These are phyloP conservation scores for Kwoniella sp. DNA, from an alignment of 768 basidiomycete species.

Conservation along the genomic window DNA sequence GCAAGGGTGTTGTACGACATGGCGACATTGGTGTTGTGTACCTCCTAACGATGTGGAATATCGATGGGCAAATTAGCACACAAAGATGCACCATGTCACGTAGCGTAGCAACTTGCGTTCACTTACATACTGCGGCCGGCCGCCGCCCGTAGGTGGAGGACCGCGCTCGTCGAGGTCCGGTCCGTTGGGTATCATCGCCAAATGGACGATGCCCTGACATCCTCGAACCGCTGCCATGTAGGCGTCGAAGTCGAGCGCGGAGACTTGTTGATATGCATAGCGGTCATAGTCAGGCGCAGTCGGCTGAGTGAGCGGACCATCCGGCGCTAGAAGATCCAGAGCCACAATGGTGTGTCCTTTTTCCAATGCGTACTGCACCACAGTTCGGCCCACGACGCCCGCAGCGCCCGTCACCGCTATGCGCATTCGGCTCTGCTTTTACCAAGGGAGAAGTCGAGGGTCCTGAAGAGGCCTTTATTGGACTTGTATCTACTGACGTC, in stretches of 20 bases:
- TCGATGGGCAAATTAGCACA: neutral
- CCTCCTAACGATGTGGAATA: conserved; percentile 7
- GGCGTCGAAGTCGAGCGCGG: conserved; percentile 21
- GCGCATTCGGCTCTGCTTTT: too few relatives aligned
- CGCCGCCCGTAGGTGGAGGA: neutral
- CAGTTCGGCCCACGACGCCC: conserved; percentile 22
- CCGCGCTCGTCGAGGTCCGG: conserved; percentile 5
- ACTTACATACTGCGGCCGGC: conserved; percentile 11
- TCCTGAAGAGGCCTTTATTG: too few relatives aligned
- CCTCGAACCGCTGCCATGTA: conserved; percentile 20
- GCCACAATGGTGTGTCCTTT: conserved; percentile 36
- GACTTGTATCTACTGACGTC: too few relatives aligned
- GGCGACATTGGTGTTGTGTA: conserved; percentile 37
- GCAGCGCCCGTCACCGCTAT: conserved; percentile 37
- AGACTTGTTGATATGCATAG: conserved; percentile 5
- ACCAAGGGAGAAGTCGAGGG: too few relatives aligned
- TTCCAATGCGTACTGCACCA: conserved; percentile 16
- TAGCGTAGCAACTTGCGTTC: neutral
- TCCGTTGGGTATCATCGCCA: conserved; percentile 24
- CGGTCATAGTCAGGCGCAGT: neutral
- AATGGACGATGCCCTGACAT: conserved; percentile 39
- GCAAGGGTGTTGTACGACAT: conserved; percentile 39
- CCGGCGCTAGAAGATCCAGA: conserved; percentile 16
- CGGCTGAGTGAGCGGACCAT: neutral
- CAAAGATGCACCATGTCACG: too few relatives aligned